Percentiles rank a stretch among this genome's conserved stretches.
Conservation (phyloP, 306 rosid genomes). For the Gastrolobium villosum region DNA sequence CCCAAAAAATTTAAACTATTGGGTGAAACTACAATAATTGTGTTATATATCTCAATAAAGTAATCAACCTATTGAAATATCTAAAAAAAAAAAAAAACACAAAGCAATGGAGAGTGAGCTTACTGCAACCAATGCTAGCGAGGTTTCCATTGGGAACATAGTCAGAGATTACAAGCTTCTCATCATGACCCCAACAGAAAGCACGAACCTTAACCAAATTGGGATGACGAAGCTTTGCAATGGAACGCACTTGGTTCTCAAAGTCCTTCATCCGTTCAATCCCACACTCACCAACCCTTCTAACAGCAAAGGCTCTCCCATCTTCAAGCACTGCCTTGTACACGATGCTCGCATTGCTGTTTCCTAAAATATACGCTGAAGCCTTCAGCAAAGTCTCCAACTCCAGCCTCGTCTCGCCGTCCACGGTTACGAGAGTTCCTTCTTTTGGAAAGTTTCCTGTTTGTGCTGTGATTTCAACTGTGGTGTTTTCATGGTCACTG, state of each 20-base stretch:
- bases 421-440: conserved; percentile 70
- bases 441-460: conserved; percentile 43
- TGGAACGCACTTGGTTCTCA: conserved; percentile 68
- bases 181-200: conserved; percentile 83
- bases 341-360: conserved; percentile 72
- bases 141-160: conserved; percentile 79
- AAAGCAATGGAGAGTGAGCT: conserved; percentile 40
- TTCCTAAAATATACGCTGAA: conserved; percentile 83
- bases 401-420: conserved; percentile 75
- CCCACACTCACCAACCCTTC: conserved; percentile 80
- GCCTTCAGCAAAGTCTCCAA: conserved; percentile 82
- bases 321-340: conserved; percentile 90
- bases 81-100: too few relatives aligned
- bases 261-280: conserved; percentile 77
- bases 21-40: too few relatives aligned
- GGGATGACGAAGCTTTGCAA: conserved; percentile 77
- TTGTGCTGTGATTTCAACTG: neutral
- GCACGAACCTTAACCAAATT: conserved; percentile 84
- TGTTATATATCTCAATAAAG: too few relatives aligned
- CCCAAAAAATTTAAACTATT: too few relatives aligned
- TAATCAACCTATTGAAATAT: neutral
- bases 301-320: conserved; percentile 78
- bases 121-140: conserved; percentile 64
- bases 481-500: conserved; percentile 60
- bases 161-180: conserved; percentile 86